Percentiles rank a stretch among this genome's conserved stretches.
phyloP scores from a whole-genome alignment of 768 basidiomycete genomes.

The Termitomyces sp. region DNA sequence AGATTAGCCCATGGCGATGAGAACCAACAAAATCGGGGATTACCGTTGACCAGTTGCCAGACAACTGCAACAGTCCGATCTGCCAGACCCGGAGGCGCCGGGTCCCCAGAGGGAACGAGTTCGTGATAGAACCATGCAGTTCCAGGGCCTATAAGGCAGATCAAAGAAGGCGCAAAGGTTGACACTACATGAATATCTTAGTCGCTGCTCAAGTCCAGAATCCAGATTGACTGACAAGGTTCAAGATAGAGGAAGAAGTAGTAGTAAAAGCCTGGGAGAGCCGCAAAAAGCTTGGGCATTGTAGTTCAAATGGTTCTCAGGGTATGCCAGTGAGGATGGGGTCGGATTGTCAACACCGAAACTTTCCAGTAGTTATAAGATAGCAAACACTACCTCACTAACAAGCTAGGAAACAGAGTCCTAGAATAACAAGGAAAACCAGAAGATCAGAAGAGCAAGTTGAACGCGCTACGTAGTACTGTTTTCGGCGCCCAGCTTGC shows the following conservation, averaged over 20 bases:
- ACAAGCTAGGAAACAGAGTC: background rate
- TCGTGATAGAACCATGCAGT: conserved; percentile 64
- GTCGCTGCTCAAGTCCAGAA: background rate
- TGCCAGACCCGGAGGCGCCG: conserved; percentile 34
- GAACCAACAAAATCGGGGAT: conserved; percentile 8
- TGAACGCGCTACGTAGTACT: no score
- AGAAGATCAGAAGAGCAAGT: background rate
- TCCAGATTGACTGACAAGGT: conserved; percentile 39
- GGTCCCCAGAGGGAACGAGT: conserved; percentile 48
- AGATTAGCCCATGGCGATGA: conserved; percentile 2
- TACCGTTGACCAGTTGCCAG: conserved; percentile 68
- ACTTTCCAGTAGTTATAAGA: background rate
- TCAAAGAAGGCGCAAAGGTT: conserved; percentile 31
- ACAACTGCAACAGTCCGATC: conserved; percentile 55
- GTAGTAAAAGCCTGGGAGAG: conserved; percentile 61
- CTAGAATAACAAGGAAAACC: background rate
- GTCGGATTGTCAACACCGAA: background rate
- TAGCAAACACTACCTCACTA: background rate
- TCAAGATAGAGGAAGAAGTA: conserved; percentile 63
- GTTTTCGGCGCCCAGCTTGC: background rate
- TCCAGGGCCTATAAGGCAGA: conserved; percentile 54
- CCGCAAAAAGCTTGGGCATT: conserved; percentile 38
- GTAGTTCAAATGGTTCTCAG: background rate
- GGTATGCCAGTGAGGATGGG: background rate
- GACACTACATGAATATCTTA: conserved; percentile 23